Evolutionary conservation across 495 filamentous ascomycete species (phyloP).

Genomic region (Neurospora tetrasperma): DNA sequence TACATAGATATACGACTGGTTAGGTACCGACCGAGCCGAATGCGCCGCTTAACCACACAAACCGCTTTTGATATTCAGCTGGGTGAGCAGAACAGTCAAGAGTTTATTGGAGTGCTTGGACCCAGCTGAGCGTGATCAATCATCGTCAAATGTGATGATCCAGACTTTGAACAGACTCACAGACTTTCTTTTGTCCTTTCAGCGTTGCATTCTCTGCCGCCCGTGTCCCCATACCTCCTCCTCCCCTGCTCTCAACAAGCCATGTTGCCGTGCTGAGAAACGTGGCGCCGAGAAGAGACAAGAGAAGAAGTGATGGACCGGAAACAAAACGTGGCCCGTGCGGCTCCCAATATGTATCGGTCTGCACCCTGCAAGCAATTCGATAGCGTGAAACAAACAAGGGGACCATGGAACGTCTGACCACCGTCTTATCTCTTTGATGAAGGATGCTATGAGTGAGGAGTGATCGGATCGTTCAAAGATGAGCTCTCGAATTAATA

Average conservation of each 20-base stretch:
- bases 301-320: neutral
- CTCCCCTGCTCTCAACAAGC: neutral
- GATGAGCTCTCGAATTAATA: neutral
- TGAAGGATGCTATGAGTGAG: neutral
- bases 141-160: neutral
- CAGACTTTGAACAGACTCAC: neutral
- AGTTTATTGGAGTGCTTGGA: neutral
- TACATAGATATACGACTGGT: neutral
- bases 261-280: no score
- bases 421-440: neutral
- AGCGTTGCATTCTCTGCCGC: neutral
- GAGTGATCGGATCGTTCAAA: neutral
- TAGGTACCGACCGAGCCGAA: neutral
- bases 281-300: neutral
- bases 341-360: neutral
- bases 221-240: neutral
- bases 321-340: neutral
- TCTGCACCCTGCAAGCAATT: neutral
- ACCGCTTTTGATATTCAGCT: neutral
- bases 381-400: neutral
- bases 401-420: neutral
- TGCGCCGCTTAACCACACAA: neutral
- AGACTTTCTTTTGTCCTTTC: neutral
- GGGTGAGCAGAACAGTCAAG: neutral
- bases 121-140: neutral